Conservation (phyloP, 2,329 filamentous ascomycete genomes). For the Didymella exigua region DNA sequence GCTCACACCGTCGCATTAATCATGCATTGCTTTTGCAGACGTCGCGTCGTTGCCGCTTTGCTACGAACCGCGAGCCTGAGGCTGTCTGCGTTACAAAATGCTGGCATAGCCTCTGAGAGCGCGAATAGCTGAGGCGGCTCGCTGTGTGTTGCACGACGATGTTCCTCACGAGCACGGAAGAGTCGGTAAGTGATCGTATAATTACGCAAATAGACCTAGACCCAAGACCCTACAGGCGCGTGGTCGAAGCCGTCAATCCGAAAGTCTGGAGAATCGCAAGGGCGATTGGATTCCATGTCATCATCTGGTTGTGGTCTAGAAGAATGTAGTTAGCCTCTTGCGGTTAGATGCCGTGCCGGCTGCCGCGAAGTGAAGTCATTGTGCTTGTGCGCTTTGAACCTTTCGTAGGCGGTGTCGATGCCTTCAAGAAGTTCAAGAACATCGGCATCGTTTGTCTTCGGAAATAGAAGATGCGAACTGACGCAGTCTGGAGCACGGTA, state of each 20-base stretch:
- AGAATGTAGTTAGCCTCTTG: constrained; percentile 17
- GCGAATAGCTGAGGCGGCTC: constrained; percentile 6
- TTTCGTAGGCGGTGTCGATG: constrained; percentile 11
- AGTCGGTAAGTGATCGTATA: constrained; percentile 11
- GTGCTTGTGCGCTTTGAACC: constrained; percentile 8
- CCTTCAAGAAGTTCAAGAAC: neutral
- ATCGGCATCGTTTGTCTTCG: constrained; percentile 2
- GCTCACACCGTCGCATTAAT: constrained; percentile 9
- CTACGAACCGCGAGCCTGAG: constrained; percentile 13
- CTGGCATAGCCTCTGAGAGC: constrained; percentile 2
- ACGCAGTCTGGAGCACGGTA: neutral
- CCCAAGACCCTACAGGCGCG: constrained; percentile 16
- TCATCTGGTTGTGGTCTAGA: constrained; percentile 37
- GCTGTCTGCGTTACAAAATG: constrained; percentile 11
- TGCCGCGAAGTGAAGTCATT: constrained; percentile 16
- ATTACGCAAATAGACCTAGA: constrained; percentile 14
- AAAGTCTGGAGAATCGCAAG: constrained; percentile 32
- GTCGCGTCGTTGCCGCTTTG: constrained; percentile 4
- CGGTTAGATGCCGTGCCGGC: constrained; percentile 17
- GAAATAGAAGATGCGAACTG: neutral
- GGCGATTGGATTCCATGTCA: constrained; percentile 36
- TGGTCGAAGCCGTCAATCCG: constrained; percentile 25
- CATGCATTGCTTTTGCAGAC: constrained; percentile 15
- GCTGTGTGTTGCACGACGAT: neutral
- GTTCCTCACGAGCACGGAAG: constrained; percentile 5